Evolutionary conservation across 495 filamentous ascomycete genomes (phyloP).

Genomic region (Cairneyella variabilis): DNA sequence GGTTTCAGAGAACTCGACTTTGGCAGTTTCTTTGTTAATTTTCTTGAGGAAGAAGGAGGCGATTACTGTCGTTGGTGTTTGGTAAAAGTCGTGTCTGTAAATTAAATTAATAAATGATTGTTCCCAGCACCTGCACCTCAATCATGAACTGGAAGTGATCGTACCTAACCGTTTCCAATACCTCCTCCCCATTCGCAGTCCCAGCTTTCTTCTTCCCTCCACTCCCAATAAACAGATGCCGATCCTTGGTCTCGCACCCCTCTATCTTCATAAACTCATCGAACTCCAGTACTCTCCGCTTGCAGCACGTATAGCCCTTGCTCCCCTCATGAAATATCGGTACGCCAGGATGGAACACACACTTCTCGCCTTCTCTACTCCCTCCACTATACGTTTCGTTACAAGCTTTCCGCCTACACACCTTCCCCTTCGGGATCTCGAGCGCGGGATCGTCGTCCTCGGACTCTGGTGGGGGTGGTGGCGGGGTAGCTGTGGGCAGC

Average conservation of each 20-base stretch:
- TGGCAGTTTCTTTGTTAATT: slow-evolving; percentile 77
- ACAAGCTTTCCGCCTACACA: slow-evolving; percentile 77
- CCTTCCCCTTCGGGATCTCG: slow-evolving; percentile 64
- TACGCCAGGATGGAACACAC: slow-evolving; percentile 78
- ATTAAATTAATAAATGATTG: slow-evolving; percentile 1
- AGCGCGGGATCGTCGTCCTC: slow-evolving; percentile 80
- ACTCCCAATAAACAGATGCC: slow-evolving; percentile 84
- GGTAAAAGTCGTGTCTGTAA: slow-evolving; percentile 85
- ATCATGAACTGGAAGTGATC: slow-evolving; percentile 18
- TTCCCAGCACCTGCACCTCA: background rate
- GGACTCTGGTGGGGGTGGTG: slow-evolving; percentile 69
- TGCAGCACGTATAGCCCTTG: slow-evolving; percentile 97
- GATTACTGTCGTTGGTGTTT: slow-evolving; percentile 80
- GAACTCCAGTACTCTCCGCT: slow-evolving; percentile 90
- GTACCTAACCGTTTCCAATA: slow-evolving; percentile 68
- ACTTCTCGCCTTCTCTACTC: slow-evolving; percentile 65
- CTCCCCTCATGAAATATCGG: slow-evolving; percentile 96
- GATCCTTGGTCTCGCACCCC: slow-evolving; percentile 77
- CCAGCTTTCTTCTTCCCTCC: slow-evolving; percentile 54
- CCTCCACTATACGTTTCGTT: slow-evolving; percentile 57
- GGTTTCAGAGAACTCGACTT: slow-evolving; percentile 59
- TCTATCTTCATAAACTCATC: slow-evolving; percentile 96
- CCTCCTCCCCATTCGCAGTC: slow-evolving; percentile 52
- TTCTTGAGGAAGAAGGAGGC: slow-evolving; percentile 95
- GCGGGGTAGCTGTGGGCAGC: slow-evolving; percentile 50